phyloP scores from a whole-genome alignment of 306 rosid genomes.

The Sphenostylis stenocarpa region DNA sequence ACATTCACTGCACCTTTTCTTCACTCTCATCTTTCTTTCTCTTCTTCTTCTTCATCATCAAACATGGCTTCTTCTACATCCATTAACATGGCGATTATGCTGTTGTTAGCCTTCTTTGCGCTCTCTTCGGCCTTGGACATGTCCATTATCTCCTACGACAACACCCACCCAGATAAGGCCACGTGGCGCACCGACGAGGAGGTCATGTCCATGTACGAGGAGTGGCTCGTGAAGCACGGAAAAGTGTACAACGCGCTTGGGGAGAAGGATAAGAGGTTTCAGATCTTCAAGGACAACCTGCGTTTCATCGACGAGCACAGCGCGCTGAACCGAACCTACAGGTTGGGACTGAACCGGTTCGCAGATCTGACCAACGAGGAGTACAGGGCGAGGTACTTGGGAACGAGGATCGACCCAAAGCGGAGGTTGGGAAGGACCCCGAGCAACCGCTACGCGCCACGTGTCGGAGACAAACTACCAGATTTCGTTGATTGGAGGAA shows the following conservation, averaged over 20 bases:
- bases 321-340: constrained; percentile 47
- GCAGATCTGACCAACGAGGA: constrained; percentile 93
- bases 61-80: constrained; percentile 54
- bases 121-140: constrained; percentile 62
- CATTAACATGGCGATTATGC: constrained; percentile 16
- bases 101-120: constrained; percentile 42
- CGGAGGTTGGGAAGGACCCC: constrained; percentile 30
- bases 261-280: constrained; percentile 71
- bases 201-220: constrained; percentile 61
- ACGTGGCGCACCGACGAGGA: constrained; percentile 55
- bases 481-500: constrained; percentile 85
- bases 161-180: constrained; percentile 31
- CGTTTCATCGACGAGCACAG: constrained; percentile 72
- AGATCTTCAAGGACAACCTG: constrained; percentile 85
- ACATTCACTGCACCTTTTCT: constrained; percentile 23
- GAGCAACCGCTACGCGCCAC: constrained; percentile 60
- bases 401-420: constrained; percentile 41
- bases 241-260: constrained; percentile 63
- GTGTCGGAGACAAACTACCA: constrained; percentile 70
- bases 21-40: not conserved
- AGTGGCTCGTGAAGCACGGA: constrained; percentile 71
- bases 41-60: not conserved
- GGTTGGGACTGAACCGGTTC: constrained; percentile 76
- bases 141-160: constrained; percentile 71
- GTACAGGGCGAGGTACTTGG: constrained; percentile 68